phyloP scores from a whole-genome alignment of 495 filamentous ascomycete species.

The Parathielavia hyrcaniae region DNA sequence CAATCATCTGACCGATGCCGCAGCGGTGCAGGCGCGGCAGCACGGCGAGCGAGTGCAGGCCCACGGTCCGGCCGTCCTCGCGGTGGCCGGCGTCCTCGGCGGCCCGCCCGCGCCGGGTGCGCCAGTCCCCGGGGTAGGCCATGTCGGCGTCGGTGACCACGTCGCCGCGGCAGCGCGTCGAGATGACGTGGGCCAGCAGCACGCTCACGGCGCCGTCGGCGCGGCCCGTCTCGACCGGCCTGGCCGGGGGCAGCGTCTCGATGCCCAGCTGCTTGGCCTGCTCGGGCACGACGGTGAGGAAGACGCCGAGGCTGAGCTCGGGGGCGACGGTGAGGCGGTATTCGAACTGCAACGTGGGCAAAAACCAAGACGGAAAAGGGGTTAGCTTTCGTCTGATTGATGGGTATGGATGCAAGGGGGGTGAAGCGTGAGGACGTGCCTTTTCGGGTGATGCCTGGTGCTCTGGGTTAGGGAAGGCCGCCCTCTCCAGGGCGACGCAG shows the following conservation, averaged over 20 bases:
- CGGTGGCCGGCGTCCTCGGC: slow-evolving; percentile 50
- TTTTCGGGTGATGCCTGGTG: slow-evolving; percentile 76
- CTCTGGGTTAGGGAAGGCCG: slow-evolving; percentile 58
- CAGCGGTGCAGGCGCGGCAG: slow-evolving; percentile 66
- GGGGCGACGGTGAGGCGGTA: slow-evolving; percentile 75
- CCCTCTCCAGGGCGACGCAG: slow-evolving; percentile 68
- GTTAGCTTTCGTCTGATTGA: slow-evolving; percentile 10
- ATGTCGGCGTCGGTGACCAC: slow-evolving; percentile 72
- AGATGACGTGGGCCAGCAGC: slow-evolving; percentile 76
- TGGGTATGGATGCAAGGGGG: slow-evolving; percentile 2
- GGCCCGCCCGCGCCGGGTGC: slow-evolving; percentile 29
- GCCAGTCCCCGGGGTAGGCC: slow-evolving; percentile 63
- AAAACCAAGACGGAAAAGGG: no score
- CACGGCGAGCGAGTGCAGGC: slow-evolving; percentile 76
- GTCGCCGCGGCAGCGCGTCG: slow-evolving; percentile 56
- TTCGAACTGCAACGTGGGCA: slow-evolving; percentile 50
- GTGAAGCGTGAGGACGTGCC: slow-evolving; percentile 44
- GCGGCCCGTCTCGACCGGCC: slow-evolving; percentile 44
- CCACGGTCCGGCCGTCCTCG: slow-evolving; percentile 66
- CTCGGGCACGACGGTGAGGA: slow-evolving; percentile 52
- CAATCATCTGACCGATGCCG: slow-evolving; percentile 66
- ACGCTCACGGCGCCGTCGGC: slow-evolving; percentile 48
- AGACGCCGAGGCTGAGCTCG: slow-evolving; percentile 77
- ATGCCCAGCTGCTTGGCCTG: slow-evolving; percentile 42
- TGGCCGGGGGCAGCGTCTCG: slow-evolving; percentile 44